Conservation (phyloP, 805 yeast genomes). For the Suhomyces kilbournensis region DNA sequence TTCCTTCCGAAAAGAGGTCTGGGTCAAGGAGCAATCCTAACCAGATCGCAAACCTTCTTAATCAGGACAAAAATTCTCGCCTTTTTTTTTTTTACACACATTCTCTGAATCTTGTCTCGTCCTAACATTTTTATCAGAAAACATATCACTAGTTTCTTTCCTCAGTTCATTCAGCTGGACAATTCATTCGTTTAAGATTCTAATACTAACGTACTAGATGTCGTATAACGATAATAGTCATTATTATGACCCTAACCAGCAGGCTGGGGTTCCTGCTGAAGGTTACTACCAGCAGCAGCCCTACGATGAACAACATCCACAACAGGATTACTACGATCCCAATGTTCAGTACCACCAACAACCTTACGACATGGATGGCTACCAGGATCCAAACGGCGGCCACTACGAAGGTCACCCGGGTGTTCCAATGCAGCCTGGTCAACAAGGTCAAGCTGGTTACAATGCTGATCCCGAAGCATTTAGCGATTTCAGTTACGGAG, state of each 20-base stretch:
- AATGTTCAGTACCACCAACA: conserved; percentile 48
- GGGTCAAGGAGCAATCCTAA: conserved; percentile 3
- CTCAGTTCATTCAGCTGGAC: conserved; percentile 3
- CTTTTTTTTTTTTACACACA: background rate
- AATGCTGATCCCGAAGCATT: conserved; percentile 59
- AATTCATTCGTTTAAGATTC: conserved; percentile 6
- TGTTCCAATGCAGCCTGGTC: conserved; percentile 28
- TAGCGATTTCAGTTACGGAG: conserved; percentile 63
- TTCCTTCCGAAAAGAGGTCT: conserved; percentile 1
- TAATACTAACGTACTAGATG: conserved; percentile 40
- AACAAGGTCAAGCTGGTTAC: conserved; percentile 24
- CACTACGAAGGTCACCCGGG: conserved; percentile 47
- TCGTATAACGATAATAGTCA: conserved; percentile 58
- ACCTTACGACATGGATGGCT: conserved; percentile 48
- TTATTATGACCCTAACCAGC: conserved; percentile 35
- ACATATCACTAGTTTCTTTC: background rate
- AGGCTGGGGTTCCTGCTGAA: conserved; percentile 25
- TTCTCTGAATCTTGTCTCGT: background rate
- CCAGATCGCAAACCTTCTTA: conserved; percentile 4
- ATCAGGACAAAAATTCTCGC: conserved; percentile 6
- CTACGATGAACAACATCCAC: conserved; percentile 33
- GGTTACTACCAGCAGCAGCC: conserved; percentile 41
- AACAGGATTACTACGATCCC: conserved; percentile 53
- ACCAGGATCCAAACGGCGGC: conserved; percentile 33
- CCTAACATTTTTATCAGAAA: conserved; percentile 1